These are phyloP conservation scores for Phytopythium ostracodes DNA, from an alignment of 352 stramenopile genomes.

Conservation along the genomic window DNA sequence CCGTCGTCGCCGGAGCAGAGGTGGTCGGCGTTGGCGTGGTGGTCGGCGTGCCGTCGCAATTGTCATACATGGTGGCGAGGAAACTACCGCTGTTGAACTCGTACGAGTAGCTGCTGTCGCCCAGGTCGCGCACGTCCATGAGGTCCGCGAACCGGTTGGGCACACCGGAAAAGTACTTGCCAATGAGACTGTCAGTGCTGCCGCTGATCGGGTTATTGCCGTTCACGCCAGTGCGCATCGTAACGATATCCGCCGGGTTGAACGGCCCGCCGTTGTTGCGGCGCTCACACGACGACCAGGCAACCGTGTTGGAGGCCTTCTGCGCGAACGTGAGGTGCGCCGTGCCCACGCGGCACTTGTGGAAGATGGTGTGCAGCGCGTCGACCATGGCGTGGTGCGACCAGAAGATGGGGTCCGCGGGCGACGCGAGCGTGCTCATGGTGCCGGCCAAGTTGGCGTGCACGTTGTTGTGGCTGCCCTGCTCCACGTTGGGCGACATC, in stretches of 20 bases:
- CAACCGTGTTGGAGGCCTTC: conserved; percentile 39
- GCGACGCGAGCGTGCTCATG: conserved; percentile 49
- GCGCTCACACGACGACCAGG: conserved; percentile 41
- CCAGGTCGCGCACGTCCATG: conserved; percentile 43
- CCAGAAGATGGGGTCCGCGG: conserved; percentile 69
- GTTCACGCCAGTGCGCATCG: conserved; percentile 37
- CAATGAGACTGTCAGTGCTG: conserved; percentile 31
- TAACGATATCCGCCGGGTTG: conserved; percentile 33
- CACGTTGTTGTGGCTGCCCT: conserved; percentile 54
- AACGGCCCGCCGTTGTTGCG: conserved; percentile 27
- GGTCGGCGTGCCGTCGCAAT: conserved; percentile 29
- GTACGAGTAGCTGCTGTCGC: conserved; percentile 53
- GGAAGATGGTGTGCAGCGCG: conserved; percentile 60
- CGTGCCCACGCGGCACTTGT: conserved; percentile 60
- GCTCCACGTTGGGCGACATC: conserved; percentile 42
- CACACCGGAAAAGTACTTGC: conserved; percentile 34
- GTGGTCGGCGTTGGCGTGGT: conserved; percentile 17
- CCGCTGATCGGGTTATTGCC: conserved; percentile 32
- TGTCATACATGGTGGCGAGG: conserved; percentile 34
- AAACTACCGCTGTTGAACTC: conserved; percentile 39
- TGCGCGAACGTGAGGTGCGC: conserved; percentile 36
- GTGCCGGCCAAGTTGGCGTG: conserved; percentile 40
- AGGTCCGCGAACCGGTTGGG: conserved; percentile 35
- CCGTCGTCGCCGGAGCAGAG: conserved; percentile 11
- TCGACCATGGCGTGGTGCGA: conserved; percentile 70